These are phyloP conservation scores for Nigrograna mackinnonii DNA, from an alignment of 2,329 filamentous ascomycete genomes.

Conservation along the genomic window DNA sequence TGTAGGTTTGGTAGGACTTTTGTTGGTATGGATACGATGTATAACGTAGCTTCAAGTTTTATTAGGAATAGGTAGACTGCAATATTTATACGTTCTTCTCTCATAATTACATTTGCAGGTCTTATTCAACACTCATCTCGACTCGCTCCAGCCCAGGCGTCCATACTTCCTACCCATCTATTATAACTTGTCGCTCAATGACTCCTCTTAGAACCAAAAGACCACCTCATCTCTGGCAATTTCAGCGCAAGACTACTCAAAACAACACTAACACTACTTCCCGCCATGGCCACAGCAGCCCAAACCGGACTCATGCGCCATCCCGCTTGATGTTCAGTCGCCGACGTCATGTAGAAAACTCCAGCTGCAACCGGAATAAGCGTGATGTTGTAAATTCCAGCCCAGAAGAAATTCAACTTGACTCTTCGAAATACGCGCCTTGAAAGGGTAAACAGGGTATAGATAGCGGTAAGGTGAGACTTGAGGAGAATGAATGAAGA, in stretches of 20 bases:
- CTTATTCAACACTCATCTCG: no score
- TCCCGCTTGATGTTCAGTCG: slow-evolving; percentile 48
- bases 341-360: slow-evolving; percentile 63
- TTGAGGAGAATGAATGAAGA: slow-evolving; percentile 81
- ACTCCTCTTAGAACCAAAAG: no score
- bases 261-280: slow-evolving; percentile 89
- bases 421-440: slow-evolving; percentile 75
- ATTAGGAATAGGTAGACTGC: no score
- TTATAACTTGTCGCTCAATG: no score
- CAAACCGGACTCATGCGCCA: slow-evolving; percentile 76
- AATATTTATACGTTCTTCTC: no score
- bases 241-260: slow-evolving; percentile 75
- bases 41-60: no score
- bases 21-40: no score
- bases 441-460: slow-evolving; percentile 76
- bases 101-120: no score
- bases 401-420: slow-evolving; percentile 85
- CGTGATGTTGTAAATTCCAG: slow-evolving; percentile 77
- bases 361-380: slow-evolving; percentile 83
- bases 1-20: no score
- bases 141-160: no score
- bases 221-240: not conserved
- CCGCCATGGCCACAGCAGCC: slow-evolving; percentile 89
- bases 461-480: slow-evolving; percentile 68
- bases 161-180: no score